Evolutionary conservation across 129 eudicot genomes (phyloP).

Genomic region (Saussurea involucrata): DNA sequence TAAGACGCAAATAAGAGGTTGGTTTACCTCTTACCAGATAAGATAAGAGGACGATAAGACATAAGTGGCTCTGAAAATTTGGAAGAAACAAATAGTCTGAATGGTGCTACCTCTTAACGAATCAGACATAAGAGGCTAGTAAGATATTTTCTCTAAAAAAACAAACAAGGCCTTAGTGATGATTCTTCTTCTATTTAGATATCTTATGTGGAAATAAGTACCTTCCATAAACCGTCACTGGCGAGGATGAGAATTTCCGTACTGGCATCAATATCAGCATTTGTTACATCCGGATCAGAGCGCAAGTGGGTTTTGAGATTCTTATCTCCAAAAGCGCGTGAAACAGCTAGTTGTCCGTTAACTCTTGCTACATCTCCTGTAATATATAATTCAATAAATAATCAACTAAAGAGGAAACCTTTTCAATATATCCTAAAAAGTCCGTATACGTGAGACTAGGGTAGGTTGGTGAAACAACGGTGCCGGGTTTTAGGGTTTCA

Average conservation of each 20-base stretch:
- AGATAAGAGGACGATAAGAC: too few species aligned
- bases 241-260: conserved; percentile 83
- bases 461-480: too few species aligned
- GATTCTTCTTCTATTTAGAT: too few species aligned
- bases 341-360: conserved; percentile 81
- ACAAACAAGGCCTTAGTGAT: too few species aligned
- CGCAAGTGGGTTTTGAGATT: conserved; percentile 69
- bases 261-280: conserved; percentile 52
- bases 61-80: too few species aligned
- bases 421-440: background rate
- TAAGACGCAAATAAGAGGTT: too few species aligned
- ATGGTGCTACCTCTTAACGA: too few species aligned
- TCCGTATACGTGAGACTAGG: background rate
- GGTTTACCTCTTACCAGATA: too few species aligned
- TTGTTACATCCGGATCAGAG: conserved; percentile 70
- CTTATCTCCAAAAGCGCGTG: conserved; percentile 91
- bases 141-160: too few species aligned
- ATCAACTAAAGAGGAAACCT: background rate
- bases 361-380: conserved; percentile 90
- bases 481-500: too few species aligned
- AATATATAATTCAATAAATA: conserved; percentile 6
- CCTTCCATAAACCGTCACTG: conserved; percentile 97
- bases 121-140: too few species aligned
- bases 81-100: too few species aligned
- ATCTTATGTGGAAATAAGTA: conserved; percentile 8